phyloP scores from a whole-genome alignment of 1,284 basidiomycete species.

The Exobasidium rhododendri region DNA sequence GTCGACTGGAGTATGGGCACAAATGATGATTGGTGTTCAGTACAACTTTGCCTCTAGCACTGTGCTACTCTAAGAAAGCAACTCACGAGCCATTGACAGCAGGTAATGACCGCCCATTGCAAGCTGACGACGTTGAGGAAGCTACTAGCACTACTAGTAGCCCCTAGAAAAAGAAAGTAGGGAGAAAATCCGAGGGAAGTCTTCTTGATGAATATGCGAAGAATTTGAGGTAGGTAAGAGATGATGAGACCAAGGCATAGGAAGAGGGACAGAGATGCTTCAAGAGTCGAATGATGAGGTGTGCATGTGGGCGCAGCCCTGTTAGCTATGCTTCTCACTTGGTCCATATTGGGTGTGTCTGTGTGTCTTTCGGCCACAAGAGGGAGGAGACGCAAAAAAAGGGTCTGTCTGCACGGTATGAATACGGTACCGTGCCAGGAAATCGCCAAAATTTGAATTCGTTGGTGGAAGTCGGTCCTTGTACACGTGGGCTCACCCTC shows the following conservation, averaged over 20 bases:
- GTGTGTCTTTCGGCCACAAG: no score
- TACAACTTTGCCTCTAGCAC: background rate
- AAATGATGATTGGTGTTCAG: background rate
- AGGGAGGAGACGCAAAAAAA: no score
- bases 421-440: no score
- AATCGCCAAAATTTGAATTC: no score
- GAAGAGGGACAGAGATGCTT: conserved; percentile 68
- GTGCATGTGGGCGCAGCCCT: conserved; percentile 21
- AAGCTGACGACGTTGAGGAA: conserved; percentile 65
- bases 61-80: no score
- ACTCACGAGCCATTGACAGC: conserved; percentile 62
- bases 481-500: no score
- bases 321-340: background rate
- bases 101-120: conserved; percentile 80
- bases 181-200: conserved; percentile 86
- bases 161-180: conserved; percentile 88
- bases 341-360: no score
- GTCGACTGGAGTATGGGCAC: conserved; percentile 60
- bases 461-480: no score
- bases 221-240: conserved; percentile 86
- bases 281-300: conserved; percentile 67
- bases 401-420: no score
- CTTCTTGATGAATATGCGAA: conserved; percentile 60
- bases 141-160: conserved; percentile 61
- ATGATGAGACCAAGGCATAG: conserved; percentile 76